Evolutionary conservation across 371 early-diverging fungal species (phyloP).

Genomic region (Actinomortierella ambigua): DNA sequence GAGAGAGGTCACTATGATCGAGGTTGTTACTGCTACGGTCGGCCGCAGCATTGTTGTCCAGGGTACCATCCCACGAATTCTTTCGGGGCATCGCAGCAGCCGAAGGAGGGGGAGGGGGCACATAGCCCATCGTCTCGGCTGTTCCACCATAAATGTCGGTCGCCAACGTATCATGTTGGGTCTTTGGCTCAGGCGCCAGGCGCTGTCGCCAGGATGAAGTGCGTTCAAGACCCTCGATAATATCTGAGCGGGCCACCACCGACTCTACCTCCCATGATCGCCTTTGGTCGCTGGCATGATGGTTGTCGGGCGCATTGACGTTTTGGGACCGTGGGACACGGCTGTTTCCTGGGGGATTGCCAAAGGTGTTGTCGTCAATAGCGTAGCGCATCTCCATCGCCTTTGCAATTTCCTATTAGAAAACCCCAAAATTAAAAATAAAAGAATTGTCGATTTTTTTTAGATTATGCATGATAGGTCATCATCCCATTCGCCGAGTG

Average conservation of each 20-base stretch:
- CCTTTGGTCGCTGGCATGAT: no score
- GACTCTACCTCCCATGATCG: not conserved
- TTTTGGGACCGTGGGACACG: no score
- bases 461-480: not conserved
- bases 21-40: not conserved
- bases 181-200: no score
- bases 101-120: not conserved
- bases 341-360: no score
- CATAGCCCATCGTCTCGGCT: not conserved
- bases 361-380: no score
- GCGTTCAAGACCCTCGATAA: not conserved
- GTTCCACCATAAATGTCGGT: not conserved
- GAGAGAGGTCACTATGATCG: not conserved
- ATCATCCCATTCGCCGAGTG: not conserved
- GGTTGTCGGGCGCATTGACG: no score
- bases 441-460: not conserved
- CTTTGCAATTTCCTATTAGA: no score
- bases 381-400: no score
- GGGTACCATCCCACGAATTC: conserved; percentile 14
- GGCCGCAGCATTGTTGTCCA: not conserved
- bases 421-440: no score
- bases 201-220: conserved; percentile 2
- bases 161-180: no score
- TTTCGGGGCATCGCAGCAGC: conserved; percentile 13
- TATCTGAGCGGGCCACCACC: not conserved